phyloP scores from a whole-genome alignment of 805 yeast species.

The Debaryomyces castellii region DNA sequence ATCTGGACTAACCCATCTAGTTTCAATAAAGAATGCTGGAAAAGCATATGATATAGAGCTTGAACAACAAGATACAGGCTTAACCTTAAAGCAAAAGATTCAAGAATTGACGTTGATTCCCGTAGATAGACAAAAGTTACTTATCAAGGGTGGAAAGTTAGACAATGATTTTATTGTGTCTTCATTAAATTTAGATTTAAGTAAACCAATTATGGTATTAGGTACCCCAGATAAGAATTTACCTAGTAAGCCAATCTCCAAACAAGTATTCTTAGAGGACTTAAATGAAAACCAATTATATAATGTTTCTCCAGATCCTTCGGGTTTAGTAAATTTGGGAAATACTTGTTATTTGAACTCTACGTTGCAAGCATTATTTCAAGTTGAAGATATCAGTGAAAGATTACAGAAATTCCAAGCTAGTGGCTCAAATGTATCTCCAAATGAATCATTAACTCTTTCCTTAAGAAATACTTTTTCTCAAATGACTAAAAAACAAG shows the following conservation, averaged over 20 bases:
- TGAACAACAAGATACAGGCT: conserved; percentile 55
- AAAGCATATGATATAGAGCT: conserved; percentile 41
- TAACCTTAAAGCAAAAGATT: conserved; percentile 65
- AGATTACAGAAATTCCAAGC: conserved; percentile 21
- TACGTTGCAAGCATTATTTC: conserved; percentile 57
- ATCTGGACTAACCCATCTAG: conserved; percentile 9
- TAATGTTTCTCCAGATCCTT: conserved; percentile 48
- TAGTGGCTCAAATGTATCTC: conserved; percentile 9
- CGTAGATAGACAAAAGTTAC: conserved; percentile 84
- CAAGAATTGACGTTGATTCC: conserved; percentile 78
- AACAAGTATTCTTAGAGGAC: conserved; percentile 69
- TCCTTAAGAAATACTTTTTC: conserved; percentile 45
- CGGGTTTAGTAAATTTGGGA: conserved; percentile 69
- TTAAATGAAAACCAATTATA: conserved; percentile 46
- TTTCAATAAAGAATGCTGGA: conserved; percentile 42
- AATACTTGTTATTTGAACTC: conserved; percentile 79
- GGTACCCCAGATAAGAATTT: conserved; percentile 82
- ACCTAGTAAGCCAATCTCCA: conserved; percentile 50
- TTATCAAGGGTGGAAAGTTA: conserved; percentile 87
- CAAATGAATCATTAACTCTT: conserved; percentile 19
- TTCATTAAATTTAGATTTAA: conserved; percentile 56
- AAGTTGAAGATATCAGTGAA: conserved; percentile 42
- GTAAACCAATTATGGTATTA: conserved; percentile 77
- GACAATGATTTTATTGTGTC: conserved; percentile 62
- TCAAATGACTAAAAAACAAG: conserved; percentile 45